Conservation (phyloP, 768 basidiomycete species). For the Pulveroboletus sp. region DNA sequence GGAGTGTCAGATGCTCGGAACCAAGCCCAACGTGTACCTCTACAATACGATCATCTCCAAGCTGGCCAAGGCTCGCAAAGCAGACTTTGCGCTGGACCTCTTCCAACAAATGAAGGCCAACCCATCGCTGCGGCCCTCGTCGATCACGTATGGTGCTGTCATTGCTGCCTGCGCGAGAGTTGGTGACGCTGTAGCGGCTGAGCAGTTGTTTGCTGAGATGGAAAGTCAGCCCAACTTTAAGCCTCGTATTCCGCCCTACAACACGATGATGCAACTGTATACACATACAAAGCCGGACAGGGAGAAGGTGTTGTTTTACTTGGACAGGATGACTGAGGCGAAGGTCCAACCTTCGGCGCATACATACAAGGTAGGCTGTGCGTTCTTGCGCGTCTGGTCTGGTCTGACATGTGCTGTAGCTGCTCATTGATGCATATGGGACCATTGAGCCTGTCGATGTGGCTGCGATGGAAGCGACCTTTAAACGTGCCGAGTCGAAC, state of each 20-base stretch:
- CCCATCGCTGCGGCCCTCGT: conserved; percentile 56
- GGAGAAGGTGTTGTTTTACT: conserved; percentile 71
- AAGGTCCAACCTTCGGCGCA: conserved; percentile 77
- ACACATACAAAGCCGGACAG: conserved; percentile 88
- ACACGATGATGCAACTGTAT: conserved; percentile 98
- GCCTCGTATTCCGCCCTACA: conserved; percentile 92
- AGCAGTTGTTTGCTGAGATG: conserved; percentile 88
- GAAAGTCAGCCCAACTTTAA: conserved; percentile 64
- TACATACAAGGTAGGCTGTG: conserved; percentile 79
- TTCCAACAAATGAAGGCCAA: conserved; percentile 83
- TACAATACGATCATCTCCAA: conserved; percentile 98
- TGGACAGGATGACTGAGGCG: conserved; percentile 58
- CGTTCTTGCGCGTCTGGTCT: not conserved
- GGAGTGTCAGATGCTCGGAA: conserved; percentile 68
- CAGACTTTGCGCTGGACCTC: conserved; percentile 81
- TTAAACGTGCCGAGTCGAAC: conserved; percentile 52
- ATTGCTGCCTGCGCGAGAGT: conserved; percentile 93
- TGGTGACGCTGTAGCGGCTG: conserved; percentile 81
- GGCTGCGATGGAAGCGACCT: conserved; percentile 66
- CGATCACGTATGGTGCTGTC: conserved; percentile 93
- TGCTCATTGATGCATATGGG: conserved; percentile 88
- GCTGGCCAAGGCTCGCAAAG: conserved; percentile 90
- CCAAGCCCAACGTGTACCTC: conserved; percentile 79
- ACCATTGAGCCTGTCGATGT: conserved; percentile 81
- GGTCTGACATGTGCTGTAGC: conserved; percentile 36